Evolutionary conservation across 495 filamentous ascomycete genomes (phyloP).

Genomic region (Daldinia decipiens): DNA sequence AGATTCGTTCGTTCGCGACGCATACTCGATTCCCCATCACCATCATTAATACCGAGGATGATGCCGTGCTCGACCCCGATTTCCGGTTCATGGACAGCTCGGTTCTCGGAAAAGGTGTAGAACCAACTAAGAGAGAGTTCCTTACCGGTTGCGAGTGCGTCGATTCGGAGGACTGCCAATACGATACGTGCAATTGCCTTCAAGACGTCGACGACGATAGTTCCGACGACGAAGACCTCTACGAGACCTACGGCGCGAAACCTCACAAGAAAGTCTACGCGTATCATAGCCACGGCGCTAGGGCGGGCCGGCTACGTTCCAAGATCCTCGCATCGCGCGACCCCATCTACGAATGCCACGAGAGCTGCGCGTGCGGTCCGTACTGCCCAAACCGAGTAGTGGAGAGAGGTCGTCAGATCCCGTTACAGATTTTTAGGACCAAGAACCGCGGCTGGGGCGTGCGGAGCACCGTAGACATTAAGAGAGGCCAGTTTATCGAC

Average conservation of each 20-base stretch:
- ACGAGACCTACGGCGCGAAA: conserved; percentile 12
- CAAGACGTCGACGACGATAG: conserved; percentile 58
- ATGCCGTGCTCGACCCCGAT: conserved; percentile 55
- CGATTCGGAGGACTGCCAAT: conserved; percentile 59
- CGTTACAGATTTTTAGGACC: conserved; percentile 86
- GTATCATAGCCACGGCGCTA: conserved; percentile 55
- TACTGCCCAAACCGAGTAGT: conserved; percentile 84
- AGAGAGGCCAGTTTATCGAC: conserved; percentile 86
- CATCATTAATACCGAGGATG: conserved; percentile 59
- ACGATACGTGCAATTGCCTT: conserved; percentile 61
- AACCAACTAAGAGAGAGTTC: conserved; percentile 59
- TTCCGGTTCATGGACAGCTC: conserved; percentile 66
- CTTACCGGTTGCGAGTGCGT: conserved; percentile 64
- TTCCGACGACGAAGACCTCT: conserved; percentile 30
- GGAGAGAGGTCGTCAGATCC: conserved; percentile 76
- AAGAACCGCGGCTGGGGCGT: conserved; percentile 84
- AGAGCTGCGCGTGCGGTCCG: conserved; percentile 70
- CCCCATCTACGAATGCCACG: conserved; percentile 88
- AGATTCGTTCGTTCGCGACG: conserved; percentile 58
- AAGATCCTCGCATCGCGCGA: conserved; percentile 61
- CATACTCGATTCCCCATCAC: conserved; percentile 55
- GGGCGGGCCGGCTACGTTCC: conserved; percentile 55
- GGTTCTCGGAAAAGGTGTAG: conserved; percentile 56
- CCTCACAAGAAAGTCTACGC: conserved; percentile 52
- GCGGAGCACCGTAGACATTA: conserved; percentile 71